phyloP scores from a whole-genome alignment of 2,329 filamentous ascomycete species.

The Diaporthe eres region DNA sequence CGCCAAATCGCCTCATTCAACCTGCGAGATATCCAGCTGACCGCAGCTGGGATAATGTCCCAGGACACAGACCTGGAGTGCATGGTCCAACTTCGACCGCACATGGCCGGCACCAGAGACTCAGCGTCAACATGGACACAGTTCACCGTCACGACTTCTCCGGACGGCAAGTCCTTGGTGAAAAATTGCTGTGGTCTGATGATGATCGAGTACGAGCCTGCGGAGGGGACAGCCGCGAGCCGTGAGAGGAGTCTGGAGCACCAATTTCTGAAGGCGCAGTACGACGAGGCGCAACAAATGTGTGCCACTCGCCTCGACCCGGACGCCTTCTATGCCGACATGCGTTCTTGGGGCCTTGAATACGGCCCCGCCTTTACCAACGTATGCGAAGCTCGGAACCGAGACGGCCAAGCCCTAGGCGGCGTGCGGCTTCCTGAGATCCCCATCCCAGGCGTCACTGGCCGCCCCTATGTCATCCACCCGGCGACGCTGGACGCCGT shows the following conservation, averaged over 20 bases:
- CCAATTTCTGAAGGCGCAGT: constrained; percentile 27
- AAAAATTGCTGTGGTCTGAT: constrained; percentile 38
- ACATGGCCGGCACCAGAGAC: constrained; percentile 33
- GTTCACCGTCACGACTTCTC: constrained; percentile 37
- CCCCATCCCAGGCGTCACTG: background rate
- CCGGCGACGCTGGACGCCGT: constrained; percentile 53
- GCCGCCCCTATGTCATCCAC: constrained; percentile 49
- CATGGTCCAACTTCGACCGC: constrained; percentile 35
- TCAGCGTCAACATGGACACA: constrained; percentile 38
- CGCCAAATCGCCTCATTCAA: constrained; percentile 3
- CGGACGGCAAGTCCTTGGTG: constrained; percentile 32
- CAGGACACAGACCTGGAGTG: constrained; percentile 35
- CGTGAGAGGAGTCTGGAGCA: constrained; percentile 28
- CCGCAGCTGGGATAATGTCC: constrained; percentile 35
- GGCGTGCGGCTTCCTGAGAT: background rate
- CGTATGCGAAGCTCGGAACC: background rate
- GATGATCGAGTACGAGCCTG: constrained; percentile 35
- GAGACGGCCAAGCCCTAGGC: background rate
- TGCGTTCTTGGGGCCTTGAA: constrained; percentile 2
- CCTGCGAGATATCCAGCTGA: constrained; percentile 37
- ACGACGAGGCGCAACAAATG: constrained; percentile 21
- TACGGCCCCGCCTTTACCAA: background rate
- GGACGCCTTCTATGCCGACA: background rate
- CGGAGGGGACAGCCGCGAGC: constrained; percentile 32
- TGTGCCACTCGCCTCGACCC: background rate